Evolutionary conservation across 768 basidiomycete species (phyloP), one percentile per base, ranked within the genome.

Genomic region (Boletus insuetus): DNA sequence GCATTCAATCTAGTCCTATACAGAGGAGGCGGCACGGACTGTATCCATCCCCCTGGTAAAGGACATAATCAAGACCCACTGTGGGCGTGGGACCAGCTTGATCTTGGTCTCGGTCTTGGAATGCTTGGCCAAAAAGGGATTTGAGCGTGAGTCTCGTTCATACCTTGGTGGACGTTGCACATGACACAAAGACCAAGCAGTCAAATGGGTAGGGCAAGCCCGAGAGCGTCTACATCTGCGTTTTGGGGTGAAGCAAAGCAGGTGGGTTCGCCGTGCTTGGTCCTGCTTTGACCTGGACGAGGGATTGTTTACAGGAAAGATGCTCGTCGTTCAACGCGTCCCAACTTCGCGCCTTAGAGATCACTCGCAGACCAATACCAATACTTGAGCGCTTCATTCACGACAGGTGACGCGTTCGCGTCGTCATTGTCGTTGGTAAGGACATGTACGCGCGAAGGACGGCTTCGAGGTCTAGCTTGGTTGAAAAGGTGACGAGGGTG

Each of bases 141-240:
- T 83, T 85, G 14, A 94, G 75, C 0, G 87, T 85, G 0, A 24
- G 91, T 92, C 69, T 91, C 91, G 67, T 91, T 94, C 24, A 89
- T 89, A 54, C 83, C 82, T 3, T 81, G 74, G 55, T 91, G 86
- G 9, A 93, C 63, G 65, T 89, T 79, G 41, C 84, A 24, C 24
- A 24, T 24, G 24, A 83, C 9, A 83, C 80, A 64, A 87, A 89
- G 31, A 89, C 75, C 9, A 94, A 82, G 53, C 89, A 89, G 29
- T 79, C 75, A 5, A 69, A 73, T 0, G 91, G 91, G 62, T 79
- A 90, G 3, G 77, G 69, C 12, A 80, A 78, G 0, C 24, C 24
- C 5, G 46, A 49, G 0, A 10, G 26, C 3, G 59, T 64, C 4
- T 50, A 43, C 22, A 24, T 32, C 14, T 53, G n/a, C 2, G 32